Percentiles rank a stretch among this genome's conserved stretches.
Evolutionary conservation across 1,139 yeast species (phyloP).

Genomic region (Kodamaea derodonti): DNA sequence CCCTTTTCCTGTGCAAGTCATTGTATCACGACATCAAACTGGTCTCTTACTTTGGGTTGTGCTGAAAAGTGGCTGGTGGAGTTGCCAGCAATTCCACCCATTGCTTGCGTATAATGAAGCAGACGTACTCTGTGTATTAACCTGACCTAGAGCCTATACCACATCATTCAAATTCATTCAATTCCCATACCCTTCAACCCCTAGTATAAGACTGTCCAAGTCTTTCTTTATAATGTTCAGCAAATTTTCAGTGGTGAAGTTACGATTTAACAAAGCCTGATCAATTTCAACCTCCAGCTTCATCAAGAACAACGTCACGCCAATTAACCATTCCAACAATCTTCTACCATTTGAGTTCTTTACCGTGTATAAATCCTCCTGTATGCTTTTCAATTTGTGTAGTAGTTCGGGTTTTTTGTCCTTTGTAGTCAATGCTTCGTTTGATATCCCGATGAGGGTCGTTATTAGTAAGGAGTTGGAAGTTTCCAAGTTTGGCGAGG

Average conservation of each 20-base stretch:
- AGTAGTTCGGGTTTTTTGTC: neutral
- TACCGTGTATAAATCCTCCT: neutral
- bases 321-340: conserved; percentile 7
- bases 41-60: too few relatives aligned
- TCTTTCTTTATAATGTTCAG: conserved; percentile 7
- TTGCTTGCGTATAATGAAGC: too few relatives aligned
- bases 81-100: too few relatives aligned
- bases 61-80: too few relatives aligned
- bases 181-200: too few relatives aligned
- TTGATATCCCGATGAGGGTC: conserved; percentile 13
- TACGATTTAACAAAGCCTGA: conserved; percentile 3
- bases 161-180: too few relatives aligned
- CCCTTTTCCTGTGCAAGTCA: too few relatives aligned
- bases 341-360: conserved; percentile 5
- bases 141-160: too few relatives aligned
- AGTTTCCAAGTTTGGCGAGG: conserved; percentile 2
- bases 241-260: conserved; percentile 1
- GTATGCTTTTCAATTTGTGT: neutral
- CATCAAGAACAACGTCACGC: neutral
- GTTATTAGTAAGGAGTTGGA: conserved; percentile 14
- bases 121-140: too few relatives aligned
- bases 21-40: too few relatives aligned
- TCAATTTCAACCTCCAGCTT: conserved; percentile 3
- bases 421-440: neutral
- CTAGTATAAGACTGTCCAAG: too few relatives aligned